Base-by-base conservation (phyloP, 257 asterid species). In the Fraxinus cuspidata region DNA sequence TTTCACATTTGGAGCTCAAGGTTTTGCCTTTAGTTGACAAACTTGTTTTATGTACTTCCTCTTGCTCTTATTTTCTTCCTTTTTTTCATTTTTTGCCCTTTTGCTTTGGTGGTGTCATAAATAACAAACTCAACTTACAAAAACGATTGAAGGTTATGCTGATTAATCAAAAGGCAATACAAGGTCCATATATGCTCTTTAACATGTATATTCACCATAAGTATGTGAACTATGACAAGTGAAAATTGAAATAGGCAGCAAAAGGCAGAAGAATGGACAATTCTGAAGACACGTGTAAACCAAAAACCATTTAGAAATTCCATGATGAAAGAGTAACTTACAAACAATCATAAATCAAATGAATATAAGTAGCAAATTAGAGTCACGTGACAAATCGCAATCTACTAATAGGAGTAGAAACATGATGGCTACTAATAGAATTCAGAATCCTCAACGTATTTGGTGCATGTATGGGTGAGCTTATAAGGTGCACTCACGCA, bases 251-350 rank as follows among this genome's bases (percentile, higher is more conserved):
- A 58, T 19, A 34, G 28, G 60, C 29, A 53, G 35, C 44, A 5
- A 38, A 75, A 68, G 70, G 53, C 72, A 56, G 34, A 19, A 44
- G 13, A 69, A 11, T 37, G 75, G 16, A 25, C 31, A 80, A 77
- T 64, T 34, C 35, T 66, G 66, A 47, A 47, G n/a, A 16, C 56
- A 16, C 7, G 1, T 44, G 56, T 15, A 47, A 47, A 47, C n/a
- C 7, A 47, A 12, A 47, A 15, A 47, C 21, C 56, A 47, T 47
- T 21, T 15, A 13, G 56, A 47, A 47, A 47, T 15, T 47, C 56
- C 21, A 47, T 15, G 4, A 47, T 47, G 16, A 47, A 47, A 47
- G 56, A 13, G 7, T 47, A 47, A 47, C 56, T 15, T 13, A 11
- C 19, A 15, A 47, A 15, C n/a, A 16, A 47, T 47, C 56, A 47